These are phyloP conservation scores for Penicillium nordicum DNA, from an alignment of 2,329 filamentous ascomycete species.

Conservation along the genomic window DNA sequence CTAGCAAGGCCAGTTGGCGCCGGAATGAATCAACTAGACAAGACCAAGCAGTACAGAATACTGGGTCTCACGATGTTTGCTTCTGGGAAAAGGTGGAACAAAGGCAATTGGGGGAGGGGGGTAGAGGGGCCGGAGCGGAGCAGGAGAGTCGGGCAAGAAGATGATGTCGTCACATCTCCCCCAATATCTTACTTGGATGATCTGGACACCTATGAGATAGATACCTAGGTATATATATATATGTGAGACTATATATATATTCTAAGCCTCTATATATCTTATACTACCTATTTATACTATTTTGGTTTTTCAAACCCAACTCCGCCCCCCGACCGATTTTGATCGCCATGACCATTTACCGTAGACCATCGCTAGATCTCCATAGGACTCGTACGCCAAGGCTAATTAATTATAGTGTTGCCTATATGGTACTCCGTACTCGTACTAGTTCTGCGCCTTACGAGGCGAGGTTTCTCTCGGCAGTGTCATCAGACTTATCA, in stretches of 20 bases:
- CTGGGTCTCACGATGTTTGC: not conserved
- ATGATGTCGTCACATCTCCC: constrained; percentile 15
- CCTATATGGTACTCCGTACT: not conserved
- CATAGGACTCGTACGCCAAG: not conserved
- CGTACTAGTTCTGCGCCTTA: constrained; percentile 1
- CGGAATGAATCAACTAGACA: constrained; percentile 17
- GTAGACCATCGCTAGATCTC: not conserved
- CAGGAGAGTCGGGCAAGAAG: constrained; percentile 5
- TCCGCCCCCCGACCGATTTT: not conserved
- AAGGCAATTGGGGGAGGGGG: not conserved
- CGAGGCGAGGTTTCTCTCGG: constrained; percentile 1
- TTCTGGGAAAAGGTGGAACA: not conserved
- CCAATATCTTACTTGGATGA: not conserved
- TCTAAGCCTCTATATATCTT: not conserved
- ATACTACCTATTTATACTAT: not conserved
- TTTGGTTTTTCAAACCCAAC: not conserved
- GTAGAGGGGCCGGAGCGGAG: not conserved
- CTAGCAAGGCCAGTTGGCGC: constrained; percentile 25
- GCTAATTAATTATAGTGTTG: constrained; percentile 2
- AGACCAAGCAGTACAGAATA: not conserved
- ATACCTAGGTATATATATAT: not conserved
- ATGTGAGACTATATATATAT: not conserved
- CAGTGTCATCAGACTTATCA: not conserved
- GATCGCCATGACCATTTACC: not conserved
- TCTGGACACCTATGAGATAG: not conserved